Evolutionary conservation across 805 yeast genomes (phyloP).

Genomic region (Cyberlindnera xishuangbannaensis): DNA sequence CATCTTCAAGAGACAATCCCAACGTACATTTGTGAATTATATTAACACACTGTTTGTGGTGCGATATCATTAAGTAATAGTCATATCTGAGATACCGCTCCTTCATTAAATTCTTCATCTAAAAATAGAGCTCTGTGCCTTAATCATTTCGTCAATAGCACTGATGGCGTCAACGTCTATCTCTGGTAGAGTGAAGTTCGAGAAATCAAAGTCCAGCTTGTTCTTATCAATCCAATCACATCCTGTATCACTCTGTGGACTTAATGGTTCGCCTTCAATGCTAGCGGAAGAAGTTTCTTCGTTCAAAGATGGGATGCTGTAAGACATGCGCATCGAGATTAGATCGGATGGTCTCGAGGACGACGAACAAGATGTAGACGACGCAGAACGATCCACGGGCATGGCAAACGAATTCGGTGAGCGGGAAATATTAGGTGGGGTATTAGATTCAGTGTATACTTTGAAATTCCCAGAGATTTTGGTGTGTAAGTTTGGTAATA

Average conservation of each 20-base stretch:
- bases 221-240: constrained; percentile 54
- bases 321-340: constrained; percentile 8
- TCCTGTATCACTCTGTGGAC: constrained; percentile 38
- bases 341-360: neutral
- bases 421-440: constrained; percentile 2
- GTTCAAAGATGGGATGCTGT: constrained; percentile 6
- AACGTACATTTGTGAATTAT: too few relatives aligned
- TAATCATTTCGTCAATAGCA: constrained; percentile 24
- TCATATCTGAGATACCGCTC: too few relatives aligned
- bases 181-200: constrained; percentile 20
- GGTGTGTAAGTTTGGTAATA: constrained; percentile 36
- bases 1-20: too few relatives aligned
- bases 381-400: neutral
- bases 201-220: constrained; percentile 32
- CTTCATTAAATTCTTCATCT: constrained; percentile 4
- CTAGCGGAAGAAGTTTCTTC: neutral
- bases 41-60: too few relatives aligned
- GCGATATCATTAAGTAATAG: too few relatives aligned
- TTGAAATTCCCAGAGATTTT: constrained; percentile 31
- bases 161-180: constrained; percentile 22
- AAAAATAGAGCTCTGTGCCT: constrained; percentile 7
- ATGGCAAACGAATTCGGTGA: constrained; percentile 8
- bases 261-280: constrained; percentile 6
- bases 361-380: neutral
- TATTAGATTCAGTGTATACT: constrained; percentile 9